phyloP scores from a whole-genome alignment of 176 grass and related monocot species.

The Carex kokanica region DNA sequence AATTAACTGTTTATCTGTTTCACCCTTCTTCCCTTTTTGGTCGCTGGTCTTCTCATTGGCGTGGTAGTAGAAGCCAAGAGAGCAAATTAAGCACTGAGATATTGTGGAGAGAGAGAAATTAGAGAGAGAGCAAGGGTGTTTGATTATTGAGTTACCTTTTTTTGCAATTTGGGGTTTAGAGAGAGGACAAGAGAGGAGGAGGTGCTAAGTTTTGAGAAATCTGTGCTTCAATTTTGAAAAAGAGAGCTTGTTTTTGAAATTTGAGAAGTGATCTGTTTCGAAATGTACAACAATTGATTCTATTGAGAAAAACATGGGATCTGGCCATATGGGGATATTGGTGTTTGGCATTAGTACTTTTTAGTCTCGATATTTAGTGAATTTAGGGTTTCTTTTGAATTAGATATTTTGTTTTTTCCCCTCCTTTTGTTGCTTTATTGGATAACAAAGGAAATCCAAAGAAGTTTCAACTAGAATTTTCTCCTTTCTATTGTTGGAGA shows the following conservation, averaged over 20 bases:
- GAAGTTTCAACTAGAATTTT: not conserved
- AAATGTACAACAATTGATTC: conserved; percentile 3
- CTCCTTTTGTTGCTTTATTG: not conserved
- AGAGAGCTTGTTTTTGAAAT: not conserved
- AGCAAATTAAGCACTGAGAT: not conserved
- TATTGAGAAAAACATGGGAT: not conserved
- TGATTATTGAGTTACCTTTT: not conserved
- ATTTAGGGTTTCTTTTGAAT: not conserved
- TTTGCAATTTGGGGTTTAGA: not conserved
- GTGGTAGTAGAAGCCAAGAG: not conserved
- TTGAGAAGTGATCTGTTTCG: conserved; percentile 6
- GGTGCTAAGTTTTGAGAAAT: conserved; percentile 5
- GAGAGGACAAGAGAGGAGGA: not conserved
- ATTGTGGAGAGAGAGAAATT: not conserved
- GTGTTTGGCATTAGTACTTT: not conserved
- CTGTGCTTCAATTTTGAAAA: conserved; percentile 1
- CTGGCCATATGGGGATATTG: not conserved
- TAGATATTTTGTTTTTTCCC: not conserved
- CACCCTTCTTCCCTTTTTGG: not conserved
- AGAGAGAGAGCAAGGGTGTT: not conserved
- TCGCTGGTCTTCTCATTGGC: not conserved
- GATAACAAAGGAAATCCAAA: not conserved
- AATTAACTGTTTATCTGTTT: conserved; percentile 35
- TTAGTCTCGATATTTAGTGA: not conserved
- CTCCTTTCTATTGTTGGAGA: not conserved